A percentile compares a stretch with the other conserved stretches of the same genome.
These are phyloP conservation scores for Eucalyptus pumila DNA, from an alignment of 345 rosid species.

Conservation along the genomic window DNA sequence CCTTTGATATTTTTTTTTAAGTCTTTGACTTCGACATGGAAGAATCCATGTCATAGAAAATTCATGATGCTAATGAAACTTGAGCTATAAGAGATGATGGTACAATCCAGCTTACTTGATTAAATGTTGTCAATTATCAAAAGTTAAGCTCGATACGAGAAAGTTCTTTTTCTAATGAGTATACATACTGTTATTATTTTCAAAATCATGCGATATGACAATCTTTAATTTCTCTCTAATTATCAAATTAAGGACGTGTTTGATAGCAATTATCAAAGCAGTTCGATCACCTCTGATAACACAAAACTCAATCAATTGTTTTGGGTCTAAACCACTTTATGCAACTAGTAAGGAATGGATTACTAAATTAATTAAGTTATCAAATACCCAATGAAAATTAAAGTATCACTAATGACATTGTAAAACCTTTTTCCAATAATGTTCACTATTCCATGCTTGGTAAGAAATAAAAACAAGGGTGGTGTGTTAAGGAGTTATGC, in stretches of 20 bases:
- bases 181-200: not conserved
- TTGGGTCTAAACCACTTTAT: not conserved
- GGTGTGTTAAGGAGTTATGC: not conserved
- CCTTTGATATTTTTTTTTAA: not conserved
- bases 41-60: not conserved
- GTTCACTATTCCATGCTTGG: not conserved
- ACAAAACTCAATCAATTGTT: not conserved
- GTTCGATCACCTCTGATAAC: not conserved
- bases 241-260: not conserved
- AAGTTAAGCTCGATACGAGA: not conserved
- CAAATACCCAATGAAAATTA: not conserved
- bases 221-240: not conserved
- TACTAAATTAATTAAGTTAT: not conserved
- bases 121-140: not conserved
- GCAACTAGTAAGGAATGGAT: not conserved
- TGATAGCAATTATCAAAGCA: not conserved
- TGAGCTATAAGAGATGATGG: not conserved
- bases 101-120: not conserved
- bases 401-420: not conserved
- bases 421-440: not conserved
- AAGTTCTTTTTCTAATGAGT: not conserved
- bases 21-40: not conserved
- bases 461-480: not conserved
- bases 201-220: not conserved
- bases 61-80: not conserved